phyloP scores from a whole-genome alignment of 805 yeast genomes.

The Ogataea nakhonphanomensis region DNA sequence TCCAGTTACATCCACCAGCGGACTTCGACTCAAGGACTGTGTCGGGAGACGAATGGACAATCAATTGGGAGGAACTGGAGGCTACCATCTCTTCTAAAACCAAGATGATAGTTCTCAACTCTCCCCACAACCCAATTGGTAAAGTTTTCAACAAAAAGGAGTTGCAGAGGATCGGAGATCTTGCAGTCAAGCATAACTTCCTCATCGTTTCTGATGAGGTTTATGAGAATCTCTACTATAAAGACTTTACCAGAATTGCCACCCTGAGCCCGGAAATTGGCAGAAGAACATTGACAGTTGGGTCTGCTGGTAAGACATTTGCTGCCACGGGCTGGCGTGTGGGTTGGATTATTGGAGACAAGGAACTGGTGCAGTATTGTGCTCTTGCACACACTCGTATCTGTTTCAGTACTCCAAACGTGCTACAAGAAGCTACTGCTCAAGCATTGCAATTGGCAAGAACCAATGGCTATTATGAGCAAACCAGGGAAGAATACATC shows the following conservation, averaged over 20 bases:
- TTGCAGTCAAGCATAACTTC: constrained; percentile 83
- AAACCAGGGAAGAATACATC: constrained; percentile 63
- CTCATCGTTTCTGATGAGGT: constrained; percentile 90
- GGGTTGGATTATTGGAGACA: constrained; percentile 90
- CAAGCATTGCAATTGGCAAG: constrained; percentile 65
- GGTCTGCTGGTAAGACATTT: constrained; percentile 96
- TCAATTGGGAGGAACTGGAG: constrained; percentile 76
- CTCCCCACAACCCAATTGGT: constrained; percentile 97
- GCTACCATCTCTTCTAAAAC: constrained; percentile 71
- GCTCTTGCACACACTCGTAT: constrained; percentile 91
- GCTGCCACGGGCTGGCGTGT: constrained; percentile 99
- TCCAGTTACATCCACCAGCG: constrained; percentile 78
- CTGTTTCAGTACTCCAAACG: constrained; percentile 87
- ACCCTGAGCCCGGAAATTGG: constrained; percentile 75
- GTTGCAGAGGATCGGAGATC: constrained; percentile 66
- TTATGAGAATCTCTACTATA: constrained; percentile 83
- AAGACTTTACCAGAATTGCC: constrained; percentile 77
- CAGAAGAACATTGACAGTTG: constrained; percentile 80
- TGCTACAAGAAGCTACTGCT: constrained; percentile 89
- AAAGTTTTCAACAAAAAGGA: constrained; percentile 80
- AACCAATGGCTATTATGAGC: constrained; percentile 61
- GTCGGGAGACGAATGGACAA: constrained; percentile 81
- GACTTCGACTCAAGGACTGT: constrained; percentile 62
- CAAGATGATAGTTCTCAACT: constrained; percentile 80
- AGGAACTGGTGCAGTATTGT: constrained; percentile 76